These are phyloP conservation scores for Syzygium jambos DNA, from an alignment of 345 rosid genomes.

Conservation along the genomic window DNA sequence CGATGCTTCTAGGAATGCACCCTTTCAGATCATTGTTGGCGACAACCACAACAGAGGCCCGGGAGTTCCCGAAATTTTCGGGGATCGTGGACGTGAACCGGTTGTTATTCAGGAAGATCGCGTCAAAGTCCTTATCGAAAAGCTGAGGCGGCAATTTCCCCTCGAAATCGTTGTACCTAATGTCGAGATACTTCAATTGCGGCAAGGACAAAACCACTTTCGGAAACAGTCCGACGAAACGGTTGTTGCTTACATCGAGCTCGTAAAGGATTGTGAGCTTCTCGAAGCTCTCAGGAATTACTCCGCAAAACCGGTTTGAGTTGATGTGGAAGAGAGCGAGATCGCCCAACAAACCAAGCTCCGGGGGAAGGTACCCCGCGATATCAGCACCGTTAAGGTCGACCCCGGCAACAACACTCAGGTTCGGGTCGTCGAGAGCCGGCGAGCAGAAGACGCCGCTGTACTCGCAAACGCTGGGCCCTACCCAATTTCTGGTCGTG, in stretches of 20 bases:
- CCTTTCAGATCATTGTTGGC: slow-evolving; percentile 54
- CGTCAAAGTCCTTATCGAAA: slow-evolving; percentile 53
- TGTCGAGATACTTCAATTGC: slow-evolving; percentile 41
- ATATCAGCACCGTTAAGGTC: slow-evolving; percentile 67
- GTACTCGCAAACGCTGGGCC: slow-evolving; percentile 48
- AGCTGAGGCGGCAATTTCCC: slow-evolving; percentile 45
- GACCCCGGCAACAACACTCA: slow-evolving; percentile 47
- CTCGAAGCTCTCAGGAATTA: slow-evolving; percentile 39
- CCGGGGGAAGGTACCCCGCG: slow-evolving; percentile 50
- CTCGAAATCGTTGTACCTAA: slow-evolving; percentile 55
- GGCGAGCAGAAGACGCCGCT: slow-evolving; percentile 54
- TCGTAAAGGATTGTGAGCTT: slow-evolving; percentile 41
- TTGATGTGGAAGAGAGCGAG: slow-evolving; percentile 60
- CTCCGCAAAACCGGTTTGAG: slow-evolving; percentile 66
- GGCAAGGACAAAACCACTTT: slow-evolving; percentile 26
- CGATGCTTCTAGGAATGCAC: slow-evolving; percentile 51
- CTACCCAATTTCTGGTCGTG: slow-evolving; percentile 48
- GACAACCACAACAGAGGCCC: slow-evolving; percentile 42
- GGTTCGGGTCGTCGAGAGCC: slow-evolving; percentile 33
- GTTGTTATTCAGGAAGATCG: slow-evolving; percentile 56
- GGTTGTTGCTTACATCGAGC: slow-evolving; percentile 62
- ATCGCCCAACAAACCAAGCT: slow-evolving; percentile 50
- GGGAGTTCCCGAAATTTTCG: slow-evolving; percentile 34
- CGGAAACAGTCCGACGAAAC: slow-evolving; percentile 52
- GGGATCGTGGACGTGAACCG: slow-evolving; percentile 46